Evolutionary conservation across 768 basidiomycete species (phyloP), one percentile per base, ranked within the genome.

Genomic region (Lentinus tigrinus): DNA sequence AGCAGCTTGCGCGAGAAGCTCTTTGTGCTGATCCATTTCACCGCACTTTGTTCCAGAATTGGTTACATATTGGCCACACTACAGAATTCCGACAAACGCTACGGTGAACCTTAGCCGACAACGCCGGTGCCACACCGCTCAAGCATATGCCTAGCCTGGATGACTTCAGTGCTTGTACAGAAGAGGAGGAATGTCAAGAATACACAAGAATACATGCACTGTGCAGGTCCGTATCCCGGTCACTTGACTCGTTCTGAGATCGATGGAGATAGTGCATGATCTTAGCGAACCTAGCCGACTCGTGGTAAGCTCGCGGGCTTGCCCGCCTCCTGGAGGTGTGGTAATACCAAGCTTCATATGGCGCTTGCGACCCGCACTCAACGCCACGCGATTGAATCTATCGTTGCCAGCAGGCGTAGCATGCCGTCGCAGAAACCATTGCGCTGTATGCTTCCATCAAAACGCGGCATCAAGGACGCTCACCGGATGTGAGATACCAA

Each of bases 181-280:
- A 31, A 7, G 31, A 31, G 40, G 40, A 17, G 13, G 16, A 14
- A 42, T 3, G 40, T 42, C n/a, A n/a, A n/a, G n/a, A n/a, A n/a
- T n/a, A n/a, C n/a, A n/a, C n/a, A n/a, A n/a, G n/a, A n/a, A n/a
- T n/a, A n/a, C n/a, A n/a, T n/a, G n/a, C n/a, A n/a, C n/a, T n/a
- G n/a, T n/a, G n/a, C n/a, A 42, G 40, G 13, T 42, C 19, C 10
- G 39, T 16, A 11, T 31, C 42, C 14, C n/a, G 19, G 52, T 46
- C 52, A 54, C 43, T 43, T 54, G 52, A 54, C 51, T 17, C 4
- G 7, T 31, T 27, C 26, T 3, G 27, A 36, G 28, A 54, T 54
- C 52, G 52, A 54, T 54, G 28, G 52, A 27, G 50, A 53, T 53
- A 26, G 17, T 28, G 52, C n/a, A 46, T 16, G 43, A 46, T 46